Conservation (phyloP, 164 flowering plant genomes). For the Magnolia changhungtana region DNA sequence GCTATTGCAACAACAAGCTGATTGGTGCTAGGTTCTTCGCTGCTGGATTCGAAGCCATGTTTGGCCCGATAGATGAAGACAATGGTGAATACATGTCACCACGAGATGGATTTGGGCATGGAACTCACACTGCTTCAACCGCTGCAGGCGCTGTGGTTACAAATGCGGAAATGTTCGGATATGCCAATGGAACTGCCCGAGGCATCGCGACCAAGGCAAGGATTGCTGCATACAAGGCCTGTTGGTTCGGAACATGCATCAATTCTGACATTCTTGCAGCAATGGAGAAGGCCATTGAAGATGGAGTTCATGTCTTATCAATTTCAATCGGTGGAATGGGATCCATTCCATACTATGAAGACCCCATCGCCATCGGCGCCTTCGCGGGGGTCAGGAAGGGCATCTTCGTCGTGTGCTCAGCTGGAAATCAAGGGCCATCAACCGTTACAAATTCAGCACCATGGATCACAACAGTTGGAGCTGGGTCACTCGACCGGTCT, state of each 20-base stretch:
- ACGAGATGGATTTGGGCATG: conserved; percentile 9
- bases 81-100: conserved; percentile 1
- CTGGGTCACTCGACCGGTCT: conserved; percentile 7
- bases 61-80: neutral
- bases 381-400: conserved; percentile 1
- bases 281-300: conserved; percentile 11
- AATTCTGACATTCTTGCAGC: conserved; percentile 5
- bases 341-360: neutral
- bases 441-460: neutral
- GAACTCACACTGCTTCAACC: conserved; percentile 12
- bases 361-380: conserved; percentile 8
- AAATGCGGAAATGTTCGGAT: neutral
- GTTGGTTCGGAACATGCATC: neutral
- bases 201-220: conserved; percentile 9
- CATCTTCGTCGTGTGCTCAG: conserved; percentile 10
- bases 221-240: conserved; percentile 8
- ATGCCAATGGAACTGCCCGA: conserved; percentile 1
- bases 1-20: conserved; percentile 10
- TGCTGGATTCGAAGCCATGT: neutral
- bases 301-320: conserved; percentile 11
- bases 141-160: conserved; percentile 1
- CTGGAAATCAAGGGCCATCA: conserved; percentile 8
- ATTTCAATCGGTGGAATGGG: neutral
- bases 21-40: conserved; percentile 8
- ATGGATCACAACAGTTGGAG: conserved; percentile 14